Base-by-base conservation (phyloP, 345 rosid genomes). In the Microcos paniculata region DNA sequence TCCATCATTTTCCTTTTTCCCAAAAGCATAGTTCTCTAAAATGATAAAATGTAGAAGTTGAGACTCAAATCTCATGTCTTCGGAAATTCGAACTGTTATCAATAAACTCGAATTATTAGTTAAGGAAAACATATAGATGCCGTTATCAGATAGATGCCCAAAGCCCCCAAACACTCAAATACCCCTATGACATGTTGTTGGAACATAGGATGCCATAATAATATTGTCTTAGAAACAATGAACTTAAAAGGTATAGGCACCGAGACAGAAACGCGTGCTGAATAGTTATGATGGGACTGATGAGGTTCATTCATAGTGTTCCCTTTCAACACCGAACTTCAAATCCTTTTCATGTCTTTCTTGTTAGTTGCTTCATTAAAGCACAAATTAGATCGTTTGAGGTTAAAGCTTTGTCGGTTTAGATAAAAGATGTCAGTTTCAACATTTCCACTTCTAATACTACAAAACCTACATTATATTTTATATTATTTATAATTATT, bases 251-350 rank as follows among this genome's bases (percentile, higher is more conserved):
- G 26, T 28, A 10, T 9, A 42, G 4, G 5, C 5, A 35, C 5
- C 2, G 38, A 8, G 9, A 40, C 16, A 21, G 26, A 48, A 69
- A 69, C 72, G 72, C 72, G 58, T 69, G 72, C 72, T 7, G 1
- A 28, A 69, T 52, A 68, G 42, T 68, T 14, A 69, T 69, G 72
- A 48, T 48, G 72, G 57, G 55, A 19, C 70, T 65, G 31, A 13
- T 7, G 31, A 8, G 18, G 45, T 24, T 28, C 31, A 9, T 59
- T 35, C 68, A 62, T 62, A 43, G 16, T 26, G 33, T 45, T 24
- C 24, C 70, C 46, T 68, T 68, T 46, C 72, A 4, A 48, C 40
- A 46, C 9, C 57, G 46, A 68, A 68, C 53, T 2, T 38, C 9
- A 26, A 0, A 38, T 8, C 45, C 5, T 68, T 48, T 68, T 68